Evolutionary conservation across 805 yeast species (phyloP), one percentile per base, ranked within the genome.

Genomic region (Pichia cephalocereana): DNA sequence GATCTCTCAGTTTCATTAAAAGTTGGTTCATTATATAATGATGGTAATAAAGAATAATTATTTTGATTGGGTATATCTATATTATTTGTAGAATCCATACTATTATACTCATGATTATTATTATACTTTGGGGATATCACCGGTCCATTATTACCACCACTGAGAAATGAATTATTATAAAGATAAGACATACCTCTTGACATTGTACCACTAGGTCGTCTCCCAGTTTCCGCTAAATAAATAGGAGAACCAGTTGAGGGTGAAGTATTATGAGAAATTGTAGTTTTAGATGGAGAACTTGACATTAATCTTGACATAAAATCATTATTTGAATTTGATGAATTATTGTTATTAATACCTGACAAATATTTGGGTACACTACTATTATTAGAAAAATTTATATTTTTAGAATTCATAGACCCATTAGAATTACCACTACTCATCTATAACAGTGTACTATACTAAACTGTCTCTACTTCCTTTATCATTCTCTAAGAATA

Each of bases 161-260:
- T 19, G 4, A 19, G n/a, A 38, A 41, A 30, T 45, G 56, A 40
- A 54, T 57, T 18, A 60, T 79, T 79, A 37, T 79, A 76, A 54
- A 77, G 75, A 66, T 76, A 79, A 0, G 84, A 83, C 61, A 79
- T 72, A 6, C 37, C 37, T 42, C 80, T 68, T 6, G 83, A 77
- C 50, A 77, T 62, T 36, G 54, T 57, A 2, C 67, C 67, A 47
- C 67, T 61, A 4, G 62, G 57, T 27, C 63, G 53, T 40, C 68
- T 52, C 28, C 56, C 57, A 17, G 54, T 54, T 34, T 57, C 65
- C 34, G 49, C 42, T 27, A 55, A 39, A 44, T 49, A 46, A 42
- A 57, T 49, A 9, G 64, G 57, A 14, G 60, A 53, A 2, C 38
- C 23, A 15, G 19, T 8, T 27, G 53, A 49, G 17, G 45, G 48